Evolutionary conservation across 371 early-diverging fungal species (phyloP).

Genomic region (Rhizomucor miehei): DNA sequence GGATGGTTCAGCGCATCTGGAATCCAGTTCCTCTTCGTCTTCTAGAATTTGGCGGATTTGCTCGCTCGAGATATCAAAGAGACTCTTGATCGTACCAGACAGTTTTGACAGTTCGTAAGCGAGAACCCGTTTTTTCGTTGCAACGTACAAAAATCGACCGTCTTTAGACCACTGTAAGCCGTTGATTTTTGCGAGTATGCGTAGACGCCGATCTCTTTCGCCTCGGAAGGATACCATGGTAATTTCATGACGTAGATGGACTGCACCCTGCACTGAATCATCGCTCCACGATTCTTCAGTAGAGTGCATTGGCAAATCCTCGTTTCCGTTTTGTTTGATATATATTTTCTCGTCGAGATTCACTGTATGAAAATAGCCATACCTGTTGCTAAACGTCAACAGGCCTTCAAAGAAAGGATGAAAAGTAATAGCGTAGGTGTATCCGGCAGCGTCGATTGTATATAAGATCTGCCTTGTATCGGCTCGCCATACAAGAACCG

Average conservation of each 20-base stretch:
- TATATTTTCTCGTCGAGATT: slow-evolving; percentile 30
- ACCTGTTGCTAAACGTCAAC: slow-evolving; percentile 55
- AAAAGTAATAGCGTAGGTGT: slow-evolving; percentile 50
- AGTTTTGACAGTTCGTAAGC: slow-evolving; percentile 39
- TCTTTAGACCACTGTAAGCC: slow-evolving; percentile 58
- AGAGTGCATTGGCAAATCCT: not conserved
- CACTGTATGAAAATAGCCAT: slow-evolving; percentile 60
- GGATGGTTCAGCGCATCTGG: not conserved
- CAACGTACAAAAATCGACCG: slow-evolving; percentile 50
- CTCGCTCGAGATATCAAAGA: slow-evolving; percentile 16
- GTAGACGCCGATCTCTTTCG: slow-evolving; percentile 40
- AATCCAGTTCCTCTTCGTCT: not conserved
- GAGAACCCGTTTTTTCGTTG: slow-evolving; percentile 56
- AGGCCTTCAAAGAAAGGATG: slow-evolving; percentile 55
- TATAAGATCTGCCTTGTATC: slow-evolving; percentile 32
- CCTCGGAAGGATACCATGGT: slow-evolving; percentile 61
- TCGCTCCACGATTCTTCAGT: not conserved
- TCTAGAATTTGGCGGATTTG: slow-evolving; percentile 16
- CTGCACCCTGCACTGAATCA: slow-evolving; percentile 7
- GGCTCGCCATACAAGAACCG: slow-evolving; percentile 53
- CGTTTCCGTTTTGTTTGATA: slow-evolving; percentile 1
- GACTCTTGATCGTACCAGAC: slow-evolving; percentile 6
- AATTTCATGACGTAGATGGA: slow-evolving; percentile 46
- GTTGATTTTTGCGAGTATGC: slow-evolving; percentile 58
- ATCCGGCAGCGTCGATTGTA: slow-evolving; percentile 51